Evolutionary conservation across 2,329 filamentous ascomycete genomes (phyloP), one percentile per base, ranked within the genome.

Genomic region (Xylariaceae sp.): DNA sequence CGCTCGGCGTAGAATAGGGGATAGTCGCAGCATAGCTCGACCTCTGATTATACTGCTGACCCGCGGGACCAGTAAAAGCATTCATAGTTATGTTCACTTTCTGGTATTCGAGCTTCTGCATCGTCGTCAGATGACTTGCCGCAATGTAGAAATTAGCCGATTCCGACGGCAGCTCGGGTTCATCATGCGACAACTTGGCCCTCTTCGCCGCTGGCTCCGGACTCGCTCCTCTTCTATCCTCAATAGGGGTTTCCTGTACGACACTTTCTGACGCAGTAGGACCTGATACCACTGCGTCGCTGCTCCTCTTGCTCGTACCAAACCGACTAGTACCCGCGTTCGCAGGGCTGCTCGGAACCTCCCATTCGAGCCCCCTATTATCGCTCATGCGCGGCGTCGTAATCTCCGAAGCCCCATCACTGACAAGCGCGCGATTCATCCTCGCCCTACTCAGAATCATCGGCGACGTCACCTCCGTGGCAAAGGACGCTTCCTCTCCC

Each of bases 21-120:
- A 73, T 65, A 4, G 71, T 73, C 2, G 70, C 66, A 42, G 64
- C 63, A 51, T 70, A 63, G 55, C 70, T 73, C 30, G 71, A 72
- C 55, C 71, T 71, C 11, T 65, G 65, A 54, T 69, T 67, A 18
- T 59, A 54, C 6, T 60, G 59, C 51, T 64, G 57, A 15, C 62
- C 65, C 11, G 64, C 58, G 5, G 69, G 51, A 4, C 58, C 59
- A 11, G 59, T 37, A 34, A 68, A 64, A 13, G 59, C 56, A 52
- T 65, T 65, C 8, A 59, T 56, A 11, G 67, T 53, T 11, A 68
- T 60, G 10, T 67, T 66, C 30, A 72, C 62, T 58, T 61, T 70
- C 51, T 69, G 67, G 56, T 72, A 72, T 57, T 73, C 67, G 6
- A 70, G 67, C 55, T 69, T 72, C 55, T 73, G 69, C 68, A 71